Evolutionary conservation across 352 stramenopile genomes (phyloP), one percentile per base, ranked within the genome.

Genomic region (Pseudoperonospora humuli): DNA sequence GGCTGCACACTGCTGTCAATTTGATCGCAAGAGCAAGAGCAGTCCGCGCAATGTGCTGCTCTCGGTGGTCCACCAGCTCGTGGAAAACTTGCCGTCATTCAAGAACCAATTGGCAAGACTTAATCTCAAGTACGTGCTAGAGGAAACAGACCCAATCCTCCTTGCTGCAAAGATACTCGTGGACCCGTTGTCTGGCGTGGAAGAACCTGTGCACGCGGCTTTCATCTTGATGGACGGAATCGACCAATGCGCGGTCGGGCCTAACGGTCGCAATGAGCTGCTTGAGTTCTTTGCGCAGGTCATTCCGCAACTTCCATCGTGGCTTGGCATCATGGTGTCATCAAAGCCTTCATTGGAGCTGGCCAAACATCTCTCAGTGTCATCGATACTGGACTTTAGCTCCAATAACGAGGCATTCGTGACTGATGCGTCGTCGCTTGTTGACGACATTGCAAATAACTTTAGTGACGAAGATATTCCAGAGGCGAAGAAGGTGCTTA

Each of bases 31-130:
- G 54, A 64, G 54, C 57, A 81, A 86, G 55, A 84, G 70, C 42
- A 69, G 50, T 17, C 75, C 75, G 10, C 74, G 78, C 19, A 84
- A 85, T 38, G 66, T 86, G 32, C 36, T 93, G 58, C 56, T 90
- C 9, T 93, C 81, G 18, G 39, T 93, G n/a, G 75, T 88, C 39
- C 78, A 86, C 47, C 81, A 93, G 47, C 42, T 93, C n/a, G 64
- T 84, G 15, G 45, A 61, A 9, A 71, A 60, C n/a, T 32, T 89
- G 17, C 75, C 77, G 11, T 47, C 34, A 25, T 93, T 86, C 59
- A 88, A 93, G 61, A 79, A 77, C 45, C 81, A 93, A 43, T 61
- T 93, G 29, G 76, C 77, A 7, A 60, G 81, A 36, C 66, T 93
- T 9, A 93, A 93, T 38, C 63, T 93, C 11, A 69, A 68, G 40